Percentiles rank a stretch among this genome's conserved stretches.
These are phyloP conservation scores for Gillenia trifoliata DNA, from an alignment of 306 rosid species.

Conservation along the genomic window DNA sequence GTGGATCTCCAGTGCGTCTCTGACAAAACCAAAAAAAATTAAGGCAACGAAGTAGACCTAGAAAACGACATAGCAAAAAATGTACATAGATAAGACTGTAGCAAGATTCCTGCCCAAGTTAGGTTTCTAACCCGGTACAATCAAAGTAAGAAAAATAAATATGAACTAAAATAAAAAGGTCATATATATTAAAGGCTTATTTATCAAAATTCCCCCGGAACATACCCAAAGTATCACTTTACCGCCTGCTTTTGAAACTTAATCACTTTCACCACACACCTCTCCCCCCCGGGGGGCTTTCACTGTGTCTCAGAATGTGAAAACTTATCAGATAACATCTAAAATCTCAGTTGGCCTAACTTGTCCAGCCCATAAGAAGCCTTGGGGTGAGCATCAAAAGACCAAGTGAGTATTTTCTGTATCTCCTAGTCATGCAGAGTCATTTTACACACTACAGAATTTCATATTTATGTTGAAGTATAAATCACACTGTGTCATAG, in stretches of 20 bases:
- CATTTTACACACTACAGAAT: too few relatives aligned
- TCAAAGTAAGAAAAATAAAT: neutral
- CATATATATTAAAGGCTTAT: neutral
- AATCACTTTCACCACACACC: neutral
- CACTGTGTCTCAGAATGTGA: neutral
- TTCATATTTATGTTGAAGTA: too few relatives aligned
- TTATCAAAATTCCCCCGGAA: neutral
- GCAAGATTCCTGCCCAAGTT: neutral
- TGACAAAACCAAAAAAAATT: slow-evolving; percentile 21
- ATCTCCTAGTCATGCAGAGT: too few relatives aligned
- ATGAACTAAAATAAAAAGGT: neutral
- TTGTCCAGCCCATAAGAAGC: too few relatives aligned
- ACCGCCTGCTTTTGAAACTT: neutral
- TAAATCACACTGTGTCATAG: too few relatives aligned
- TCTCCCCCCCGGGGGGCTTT: neutral
- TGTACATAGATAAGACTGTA: neutral
- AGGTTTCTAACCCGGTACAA: neutral
- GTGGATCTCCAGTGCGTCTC: slow-evolving; percentile 73
- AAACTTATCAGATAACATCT: too few relatives aligned
- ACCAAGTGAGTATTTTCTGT: too few relatives aligned
- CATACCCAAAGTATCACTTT: neutral
- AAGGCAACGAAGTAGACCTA: slow-evolving; percentile 16
- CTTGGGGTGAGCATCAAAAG: too few relatives aligned
- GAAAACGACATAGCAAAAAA: neutral
- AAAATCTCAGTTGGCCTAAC: too few relatives aligned